Evolutionary conservation across 1,139 yeast genomes (phyloP), one percentile per base, ranked within the genome.

Genomic region (Trichomonascaceae sp.): DNA sequence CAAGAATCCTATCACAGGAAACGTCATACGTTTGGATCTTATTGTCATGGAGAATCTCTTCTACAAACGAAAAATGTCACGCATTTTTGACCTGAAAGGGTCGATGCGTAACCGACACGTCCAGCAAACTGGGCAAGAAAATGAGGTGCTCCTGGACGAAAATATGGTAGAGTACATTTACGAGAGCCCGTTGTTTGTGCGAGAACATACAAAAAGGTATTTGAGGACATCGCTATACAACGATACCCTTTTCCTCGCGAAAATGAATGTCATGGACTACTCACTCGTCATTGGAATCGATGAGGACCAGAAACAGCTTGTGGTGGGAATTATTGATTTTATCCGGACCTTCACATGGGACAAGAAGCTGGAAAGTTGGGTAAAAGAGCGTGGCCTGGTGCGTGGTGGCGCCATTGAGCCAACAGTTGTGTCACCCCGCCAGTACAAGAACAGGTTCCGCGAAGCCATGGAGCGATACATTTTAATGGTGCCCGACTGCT

Each of bases 261-360:
- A 93, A 45, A 85, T 89, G 95, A 93, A 92, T 51, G 97, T 92
- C 9, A 92, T 92, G 99, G 99, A 92, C 57, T 92, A 92, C 51
- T 87, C 97, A 1, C 64, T 92, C 44, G 94, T 92, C 13, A 78
- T 92, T 41, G 98, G 97, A 0, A 81, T 92, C 32, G 92, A 81
- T 48, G 73, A 74, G 32, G 75, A 73, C 26, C 69, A 70, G 31
- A 68, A 74, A 34, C 74, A 76, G 35, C 63, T 87, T 28, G 82
- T 87, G 28, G 93, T 87, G 25, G 99, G 99, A 4, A 89, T 92
- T 30, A 89, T 89, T 44, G 97, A 92, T 56, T 92, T 93, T 65
- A 75, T 92, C 35, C 62, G 98, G 37, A 85, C 98, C 0, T 92
- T 87, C 48, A 92, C 99, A 0, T 92, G 99, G 99, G 99, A 92